Percentiles rank a stretch among this genome's conserved stretches.
These are phyloP conservation scores for Scheffersomyces cryptocercus DNA, from an alignment of 1,139 yeast species.

Conservation along the genomic window DNA sequence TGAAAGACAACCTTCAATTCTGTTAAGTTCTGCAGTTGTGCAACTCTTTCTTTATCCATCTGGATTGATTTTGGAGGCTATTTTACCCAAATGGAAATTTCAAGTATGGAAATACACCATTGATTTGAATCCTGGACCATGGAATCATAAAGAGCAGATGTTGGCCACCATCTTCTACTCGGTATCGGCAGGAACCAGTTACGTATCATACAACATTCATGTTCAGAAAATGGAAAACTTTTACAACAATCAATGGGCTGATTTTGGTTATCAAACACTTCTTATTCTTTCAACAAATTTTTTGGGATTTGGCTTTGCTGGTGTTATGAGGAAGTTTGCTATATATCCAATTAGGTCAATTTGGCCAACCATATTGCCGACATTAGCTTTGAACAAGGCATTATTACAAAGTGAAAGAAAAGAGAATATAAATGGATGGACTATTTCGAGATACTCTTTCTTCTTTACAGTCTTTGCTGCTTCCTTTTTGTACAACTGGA, in stretches of 20 bases:
- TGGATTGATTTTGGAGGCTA: constrained; percentile 40
- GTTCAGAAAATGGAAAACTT: constrained; percentile 42
- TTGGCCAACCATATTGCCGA: constrained; percentile 60
- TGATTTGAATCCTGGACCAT: constrained; percentile 59
- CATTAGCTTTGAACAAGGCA: constrained; percentile 57
- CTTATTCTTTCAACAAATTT: constrained; percentile 55
- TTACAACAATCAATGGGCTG: constrained; percentile 44
- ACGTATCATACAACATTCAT: constrained; percentile 44
- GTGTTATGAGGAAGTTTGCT: constrained; percentile 53
- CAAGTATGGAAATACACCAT: constrained; percentile 31
- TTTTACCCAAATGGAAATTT: constrained; percentile 37
- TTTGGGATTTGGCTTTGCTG: constrained; percentile 66
- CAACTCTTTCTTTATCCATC: constrained; percentile 59
- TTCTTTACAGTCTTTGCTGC: constrained; percentile 37
- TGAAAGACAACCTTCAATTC: constrained; percentile 55
- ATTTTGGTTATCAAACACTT: constrained; percentile 42
- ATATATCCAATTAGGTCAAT: constrained; percentile 57
- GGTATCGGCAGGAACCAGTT: constrained; percentile 42
- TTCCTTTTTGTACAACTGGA: constrained; percentile 57
- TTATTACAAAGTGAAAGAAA: constrained; percentile 43
- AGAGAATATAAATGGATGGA: constrained; percentile 54
- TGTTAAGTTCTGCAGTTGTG: constrained; percentile 42
- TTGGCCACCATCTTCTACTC: constrained; percentile 50
- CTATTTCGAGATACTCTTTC: constrained; percentile 44
- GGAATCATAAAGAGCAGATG: constrained; percentile 73